Conservation (phyloP, 2,329 filamentous ascomycete species). For the Trichoderma arundinaceum region DNA sequence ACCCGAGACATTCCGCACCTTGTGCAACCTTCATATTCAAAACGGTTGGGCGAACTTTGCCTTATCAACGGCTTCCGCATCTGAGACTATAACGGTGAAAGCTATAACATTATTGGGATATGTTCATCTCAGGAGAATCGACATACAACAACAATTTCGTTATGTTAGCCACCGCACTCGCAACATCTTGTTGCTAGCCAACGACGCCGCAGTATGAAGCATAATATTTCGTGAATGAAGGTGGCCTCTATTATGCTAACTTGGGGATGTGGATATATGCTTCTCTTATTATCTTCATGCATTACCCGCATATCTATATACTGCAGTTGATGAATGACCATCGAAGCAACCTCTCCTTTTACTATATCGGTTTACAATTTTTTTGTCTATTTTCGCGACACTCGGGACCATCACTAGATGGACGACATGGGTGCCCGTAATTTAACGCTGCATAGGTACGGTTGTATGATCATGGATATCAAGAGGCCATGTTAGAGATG, state of each 20-base stretch:
- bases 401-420: background rate
- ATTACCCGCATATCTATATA: too few relatives aligned
- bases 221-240: background rate
- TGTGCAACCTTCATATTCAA: background rate
- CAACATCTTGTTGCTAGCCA: background rate
- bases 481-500: background rate
- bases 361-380: background rate
- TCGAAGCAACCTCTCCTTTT: background rate
- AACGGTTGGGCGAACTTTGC: background rate
- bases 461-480: background rate
- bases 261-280: background rate
- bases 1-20: slow-evolving; percentile 5
- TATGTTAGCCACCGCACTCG: too few relatives aligned
- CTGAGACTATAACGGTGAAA: background rate
- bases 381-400: background rate
- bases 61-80: background rate
- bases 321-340: too few relatives aligned
- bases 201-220: background rate
- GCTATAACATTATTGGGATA: background rate
- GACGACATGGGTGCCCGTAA: background rate
- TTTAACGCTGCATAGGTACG: background rate
- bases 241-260: too few relatives aligned
- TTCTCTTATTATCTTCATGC: too few relatives aligned
- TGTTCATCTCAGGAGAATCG: background rate
- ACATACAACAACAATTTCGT: background rate